These are phyloP conservation scores for Coemansia sp. DNA, from an alignment of 192 early-diverging fungal species.

Conservation along the genomic window DNA sequence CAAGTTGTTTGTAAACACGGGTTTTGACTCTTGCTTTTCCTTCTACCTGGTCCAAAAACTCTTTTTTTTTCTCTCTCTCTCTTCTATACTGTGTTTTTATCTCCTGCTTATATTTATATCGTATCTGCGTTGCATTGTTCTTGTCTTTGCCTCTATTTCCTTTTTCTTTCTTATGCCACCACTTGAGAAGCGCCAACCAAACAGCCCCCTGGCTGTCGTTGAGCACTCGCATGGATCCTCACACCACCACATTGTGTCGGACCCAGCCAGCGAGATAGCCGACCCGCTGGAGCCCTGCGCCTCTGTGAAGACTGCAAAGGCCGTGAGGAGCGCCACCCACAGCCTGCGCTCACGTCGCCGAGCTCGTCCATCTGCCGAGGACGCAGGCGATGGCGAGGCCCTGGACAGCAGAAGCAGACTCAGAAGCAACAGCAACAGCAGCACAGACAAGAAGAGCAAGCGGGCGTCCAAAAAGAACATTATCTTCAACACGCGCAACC, in stretches of 20 bases:
- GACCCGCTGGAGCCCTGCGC: constrained; percentile 13
- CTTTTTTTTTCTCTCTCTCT: too few species aligned
- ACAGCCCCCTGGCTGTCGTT: constrained; percentile 8
- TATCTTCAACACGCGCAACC: constrained; percentile 42
- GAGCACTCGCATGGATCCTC: constrained; percentile 9
- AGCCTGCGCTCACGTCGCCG: constrained; percentile 26
- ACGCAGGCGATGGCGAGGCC: neutral
- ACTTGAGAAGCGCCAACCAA: constrained; percentile 27
- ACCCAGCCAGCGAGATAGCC: constrained; percentile 6
- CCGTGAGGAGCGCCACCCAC: neutral
- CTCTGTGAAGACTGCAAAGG: neutral
- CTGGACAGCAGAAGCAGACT: neutral
- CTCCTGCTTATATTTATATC: too few species aligned
- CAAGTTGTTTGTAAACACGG: too few species aligned
- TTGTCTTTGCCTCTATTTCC: neutral
- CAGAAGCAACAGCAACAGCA: neutral
- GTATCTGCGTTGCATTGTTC: too few species aligned
- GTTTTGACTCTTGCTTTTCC: too few species aligned
- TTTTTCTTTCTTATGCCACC: constrained; percentile 16
- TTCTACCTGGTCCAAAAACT: too few species aligned
- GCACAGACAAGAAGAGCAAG: neutral
- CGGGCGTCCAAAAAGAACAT: constrained; percentile 15
- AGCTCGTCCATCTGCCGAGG: constrained; percentile 10
- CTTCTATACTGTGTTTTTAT: too few species aligned
- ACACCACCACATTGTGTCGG: constrained; percentile 8